Base-by-base conservation (phyloP, 2,329 filamentous ascomycete genomes). In the Stagonosporopsis rhizophila region DNA sequence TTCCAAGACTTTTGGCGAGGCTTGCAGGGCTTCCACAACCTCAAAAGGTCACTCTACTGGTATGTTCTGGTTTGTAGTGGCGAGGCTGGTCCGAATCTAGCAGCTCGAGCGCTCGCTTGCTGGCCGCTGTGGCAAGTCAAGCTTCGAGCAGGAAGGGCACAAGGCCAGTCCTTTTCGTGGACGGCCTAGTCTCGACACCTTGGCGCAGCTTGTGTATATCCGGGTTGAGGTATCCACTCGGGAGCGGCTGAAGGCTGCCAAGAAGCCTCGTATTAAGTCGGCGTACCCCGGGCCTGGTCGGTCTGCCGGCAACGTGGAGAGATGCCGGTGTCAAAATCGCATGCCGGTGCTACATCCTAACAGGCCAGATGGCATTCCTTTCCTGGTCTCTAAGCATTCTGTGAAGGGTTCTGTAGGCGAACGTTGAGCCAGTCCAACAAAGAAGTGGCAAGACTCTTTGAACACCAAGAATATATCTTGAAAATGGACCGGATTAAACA, bases 1-100 rank as follows among this genome's bases (percentile, higher is more conserved):
- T 69, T 61, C 65, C 66, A 69, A 70, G 63, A 57, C 30, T 44
- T 57, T 64, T 61, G 42, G 47, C 56, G 58, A 64, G 30, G 41
- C 32, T 53, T 50, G 45, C 23, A 27, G 45, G 27, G 46, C n/a
- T 48, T 37, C 15, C 35, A 30, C 47, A 17, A 30, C 37, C 57
- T 32, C 41, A 35, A 51, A 53, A 14, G 35, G 34, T 23, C 51
- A 35, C 19, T 42, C 9, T 45, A 44, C 38, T 54, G 22, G 47
- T 37, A 38, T 17, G 22, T 35, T 39, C 22, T 22, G 14, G 34
- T 32, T 32, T 12, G 17, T 44, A 32, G 38, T 37, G 53, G 20
- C 22, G 45, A 19, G 44, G 28, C 52, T 49, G 42, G 41, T 19
- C 22, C 45, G 17, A 44, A 56, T 40, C 20, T 15, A 34, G 54